Percentiles rank a stretch among this genome's conserved stretches.
These are phyloP conservation scores for Crepidotus variabilis DNA, from an alignment of 768 basidiomycete species.

Conservation along the genomic window DNA sequence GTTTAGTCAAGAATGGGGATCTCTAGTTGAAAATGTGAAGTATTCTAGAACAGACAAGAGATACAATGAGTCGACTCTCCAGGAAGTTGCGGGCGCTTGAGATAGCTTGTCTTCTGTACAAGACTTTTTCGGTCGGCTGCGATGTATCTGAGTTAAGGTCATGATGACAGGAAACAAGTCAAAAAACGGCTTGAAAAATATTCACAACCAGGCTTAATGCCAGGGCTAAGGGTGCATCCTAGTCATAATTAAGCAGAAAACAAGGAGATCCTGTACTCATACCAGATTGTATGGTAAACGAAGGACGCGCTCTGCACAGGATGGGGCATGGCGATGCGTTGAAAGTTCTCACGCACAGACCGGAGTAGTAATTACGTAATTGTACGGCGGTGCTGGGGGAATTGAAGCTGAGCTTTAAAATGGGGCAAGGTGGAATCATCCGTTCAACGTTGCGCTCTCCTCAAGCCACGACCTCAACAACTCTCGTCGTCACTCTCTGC, in stretches of 20 bases:
- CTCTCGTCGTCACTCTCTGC: not conserved
- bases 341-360: conserved; percentile 12
- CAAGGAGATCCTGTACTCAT: not conserved
- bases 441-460: conserved; percentile 4
- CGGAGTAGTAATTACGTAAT: conserved; percentile 9
- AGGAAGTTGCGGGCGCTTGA: too few relatives aligned
- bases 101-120: too few relatives aligned
- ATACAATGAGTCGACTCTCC: too few relatives aligned
- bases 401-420: conserved; percentile 15
- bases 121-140: too few relatives aligned
- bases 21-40: too few relatives aligned
- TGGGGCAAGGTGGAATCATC: conserved; percentile 9
- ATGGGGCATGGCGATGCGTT: not conserved
- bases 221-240: not conserved
- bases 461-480: conserved; percentile 1
- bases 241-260: not conserved
- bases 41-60: too few relatives aligned
- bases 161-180: too few relatives aligned
- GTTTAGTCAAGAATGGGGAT: too few relatives aligned
- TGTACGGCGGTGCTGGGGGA: not conserved
- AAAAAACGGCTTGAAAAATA: too few relatives aligned
- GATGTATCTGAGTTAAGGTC: too few relatives aligned
- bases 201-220: too few relatives aligned
- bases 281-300: not conserved
- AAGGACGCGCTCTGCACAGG: conserved; percentile 3